Evolutionary conservation across 129 eudicot genomes (phyloP), one percentile per base, ranked within the genome.

Genomic region (Saposhnikovia divaricata): DNA sequence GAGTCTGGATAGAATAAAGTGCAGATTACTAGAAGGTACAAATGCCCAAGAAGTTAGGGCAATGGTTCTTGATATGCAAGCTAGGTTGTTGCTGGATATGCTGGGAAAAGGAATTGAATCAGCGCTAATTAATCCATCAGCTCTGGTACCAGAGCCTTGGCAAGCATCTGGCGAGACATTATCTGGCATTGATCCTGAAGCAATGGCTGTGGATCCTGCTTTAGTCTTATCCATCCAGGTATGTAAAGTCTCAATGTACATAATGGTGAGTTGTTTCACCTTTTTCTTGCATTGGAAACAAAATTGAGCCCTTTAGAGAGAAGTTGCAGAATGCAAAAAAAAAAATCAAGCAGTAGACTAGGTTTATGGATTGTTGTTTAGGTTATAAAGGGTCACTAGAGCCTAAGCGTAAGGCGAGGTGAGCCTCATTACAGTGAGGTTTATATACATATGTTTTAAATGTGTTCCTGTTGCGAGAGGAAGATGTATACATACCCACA

Each of bases 51-150:
- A 95, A 82, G 99, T 95, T 68, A 88, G 99, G 86, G 99, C 99
- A 59, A 95, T 95, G 99, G 99, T 95, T 79, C 94, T 95, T 27
- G 99, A 95, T 77, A 95, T 95, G 99, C 99, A 95, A 84, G 99
- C 99, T 55, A 87, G 99, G 89, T 81, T 95, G 81, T 80, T 95
- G 85, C 83, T 95, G 59, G 99, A 95, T 83, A 95, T 95, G 99
- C 85, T 95, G 73, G 99, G 99, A 27, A 95, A 92, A 88, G 99
- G 99, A 82, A 95, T 95, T 61, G 99, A 95, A 81, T 92, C 99
- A 23, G 99, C 99, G 47, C 86, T 95, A 23, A 74, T 92, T 57
- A 92, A 95, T 82, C 99, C 99, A 77, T 89, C 99, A 78, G 97
- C 96, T 80, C 78, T 95, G 85, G 90, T 92, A 59, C 81, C 86